Base-by-base conservation (phyloP, 2,329 filamentous ascomycete species). In the Aspergillus spinulosporus region DNA sequence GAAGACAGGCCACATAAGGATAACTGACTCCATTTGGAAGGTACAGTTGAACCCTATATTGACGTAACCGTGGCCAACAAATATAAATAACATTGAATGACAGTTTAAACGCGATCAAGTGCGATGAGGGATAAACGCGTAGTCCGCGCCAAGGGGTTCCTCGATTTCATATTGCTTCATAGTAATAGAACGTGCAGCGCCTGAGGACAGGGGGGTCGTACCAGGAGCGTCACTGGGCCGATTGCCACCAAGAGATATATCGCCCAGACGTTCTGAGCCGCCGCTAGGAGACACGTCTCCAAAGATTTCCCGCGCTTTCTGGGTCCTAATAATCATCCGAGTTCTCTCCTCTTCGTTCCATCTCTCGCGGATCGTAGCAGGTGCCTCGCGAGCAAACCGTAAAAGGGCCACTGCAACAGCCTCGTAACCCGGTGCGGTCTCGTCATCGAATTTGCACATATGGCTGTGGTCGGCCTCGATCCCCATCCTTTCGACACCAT, bases 371-470 rank as follows among this genome's bases (percentile, higher is more conserved):
- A 88, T 83, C 5, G 82, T 75, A 1, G 74, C 68, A 1, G 82
- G 82, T 0, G 85, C 83, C 48, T 83, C 81, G 1, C 73, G 69
- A 15, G 78, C 68, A 64, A 80, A 80, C 49, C 76, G 71, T 34
- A 73, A 59, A 34, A 81, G 70, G 3, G 77, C 78, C 56, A 81
- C 80, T 3, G 76, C 76, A 7, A 82, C 75, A 3, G 77, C 73
- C 49, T 80, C 77, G 66, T 86, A 92, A 0, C 89, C 89, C 0
- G 88, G 86, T 0, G 88, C 81, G 59, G 78, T 82, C 48, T 80
- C 78, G 59, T 81, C 82, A 21, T 84, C 80, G 58, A 89, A 90
- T 66, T 89, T 90, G 76, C 86, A 88, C 84, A 90, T 89, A 43
- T 80, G 78, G 1, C 83, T 84, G 66, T 90, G 87, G n/a, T 83